Conservation (phyloP, 2,329 filamentous ascomycete species). For the Alternaria sp. region DNA sequence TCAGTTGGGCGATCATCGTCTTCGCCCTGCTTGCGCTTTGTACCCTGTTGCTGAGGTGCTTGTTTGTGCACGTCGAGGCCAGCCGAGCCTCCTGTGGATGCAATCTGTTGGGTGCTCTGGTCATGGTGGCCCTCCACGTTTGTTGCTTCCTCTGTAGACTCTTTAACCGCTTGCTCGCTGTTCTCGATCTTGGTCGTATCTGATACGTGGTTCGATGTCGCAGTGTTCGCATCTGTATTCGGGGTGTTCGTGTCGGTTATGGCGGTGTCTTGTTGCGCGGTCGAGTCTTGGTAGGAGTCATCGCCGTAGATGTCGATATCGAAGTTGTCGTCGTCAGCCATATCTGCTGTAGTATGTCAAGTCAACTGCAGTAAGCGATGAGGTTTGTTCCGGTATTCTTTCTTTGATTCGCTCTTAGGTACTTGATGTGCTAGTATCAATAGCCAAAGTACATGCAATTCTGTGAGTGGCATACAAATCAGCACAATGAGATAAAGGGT, state of each 20-base stretch:
- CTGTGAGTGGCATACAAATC: constrained; percentile 47
- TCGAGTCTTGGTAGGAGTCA: constrained; percentile 53
- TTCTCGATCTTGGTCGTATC: constrained; percentile 23
- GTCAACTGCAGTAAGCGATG: constrained; percentile 37
- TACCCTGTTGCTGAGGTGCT: constrained; percentile 62
- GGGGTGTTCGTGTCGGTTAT: constrained; percentile 34
- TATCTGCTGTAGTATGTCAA: constrained; percentile 43
- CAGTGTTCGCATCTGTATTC: constrained; percentile 46
- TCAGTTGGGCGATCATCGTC: constrained; percentile 64
- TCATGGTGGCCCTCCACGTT: constrained; percentile 38
- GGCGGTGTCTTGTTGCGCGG: constrained; percentile 34
- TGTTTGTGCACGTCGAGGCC: constrained; percentile 53
- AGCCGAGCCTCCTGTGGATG: constrained; percentile 54
- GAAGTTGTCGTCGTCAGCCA: constrained; percentile 72
- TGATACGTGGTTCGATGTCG: constrained; percentile 24
- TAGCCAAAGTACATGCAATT: constrained; percentile 51
- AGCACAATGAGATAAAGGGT: constrained; percentile 42
- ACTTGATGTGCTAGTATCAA: constrained; percentile 48
- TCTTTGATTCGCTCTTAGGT: constrained; percentile 52
- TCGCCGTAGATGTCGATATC: constrained; percentile 76
- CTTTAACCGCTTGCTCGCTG: constrained; percentile 30
- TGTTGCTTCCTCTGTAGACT: constrained; percentile 30
- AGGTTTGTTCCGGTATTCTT: constrained; percentile 38
- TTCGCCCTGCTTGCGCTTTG: constrained; percentile 68
- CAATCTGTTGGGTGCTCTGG: constrained; percentile 54